These are phyloP conservation scores for Yamadazyma siamensis DNA, from an alignment of 1,139 yeast species.

Conservation along the genomic window DNA sequence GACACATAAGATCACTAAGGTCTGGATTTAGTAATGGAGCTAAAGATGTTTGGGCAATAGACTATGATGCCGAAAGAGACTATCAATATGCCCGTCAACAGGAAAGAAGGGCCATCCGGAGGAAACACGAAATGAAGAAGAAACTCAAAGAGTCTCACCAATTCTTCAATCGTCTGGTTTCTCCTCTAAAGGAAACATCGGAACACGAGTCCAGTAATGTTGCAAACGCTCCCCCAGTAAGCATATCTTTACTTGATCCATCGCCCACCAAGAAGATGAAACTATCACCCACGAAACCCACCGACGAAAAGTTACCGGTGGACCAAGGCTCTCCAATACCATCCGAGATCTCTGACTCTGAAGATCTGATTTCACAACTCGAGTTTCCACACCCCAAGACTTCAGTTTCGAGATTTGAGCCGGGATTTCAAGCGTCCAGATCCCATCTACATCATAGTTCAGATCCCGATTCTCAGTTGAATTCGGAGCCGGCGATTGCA, in stretches of 20 bases:
- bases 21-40: conserved; percentile 7
- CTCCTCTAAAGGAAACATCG: too few species aligned
- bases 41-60: conserved; percentile 21
- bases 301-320: neutral
- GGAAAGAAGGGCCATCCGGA: conserved; percentile 5
- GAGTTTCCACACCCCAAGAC: neutral
- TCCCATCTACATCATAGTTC: too few species aligned
- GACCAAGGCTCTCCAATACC: conserved; percentile 3
- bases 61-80: conserved; percentile 19
- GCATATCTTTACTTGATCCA: conserved; percentile 27
- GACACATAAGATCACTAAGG: conserved; percentile 51
- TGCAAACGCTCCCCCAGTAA: conserved; percentile 12
- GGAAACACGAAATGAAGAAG: conserved; percentile 15
- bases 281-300: conserved; percentile 11
- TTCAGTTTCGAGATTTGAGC: too few species aligned
- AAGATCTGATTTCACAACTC: conserved; percentile 2
- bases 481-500: too few species aligned
- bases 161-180: conserved; percentile 13
- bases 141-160: conserved; percentile 14
- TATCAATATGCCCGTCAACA: conserved; percentile 9
- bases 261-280: conserved; percentile 24
- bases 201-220: too few species aligned
- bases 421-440: too few species aligned
- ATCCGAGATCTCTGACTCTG: conserved; percentile 5
- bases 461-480: too few species aligned